Conservation (phyloP, 441 rosid species). For the Pelargonium hybrid region DNA sequence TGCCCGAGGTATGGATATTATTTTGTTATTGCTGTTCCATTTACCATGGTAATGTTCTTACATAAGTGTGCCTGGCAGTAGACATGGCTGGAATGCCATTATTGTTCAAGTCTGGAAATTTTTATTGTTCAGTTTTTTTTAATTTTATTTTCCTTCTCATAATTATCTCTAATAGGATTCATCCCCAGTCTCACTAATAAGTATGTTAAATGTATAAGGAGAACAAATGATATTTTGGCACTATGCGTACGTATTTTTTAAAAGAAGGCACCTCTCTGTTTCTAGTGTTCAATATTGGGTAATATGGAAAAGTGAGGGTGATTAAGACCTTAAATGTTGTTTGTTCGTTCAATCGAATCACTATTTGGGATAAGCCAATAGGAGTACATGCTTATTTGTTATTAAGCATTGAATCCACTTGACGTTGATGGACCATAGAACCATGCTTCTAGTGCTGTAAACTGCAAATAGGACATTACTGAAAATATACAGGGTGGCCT, state of each 20-base stretch:
- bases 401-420: background rate
- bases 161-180: background rate
- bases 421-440: background rate
- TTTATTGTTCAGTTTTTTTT: too few species aligned
- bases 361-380: background rate
- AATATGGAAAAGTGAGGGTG: background rate
- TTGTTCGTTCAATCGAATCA: background rate
- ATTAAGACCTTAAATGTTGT: background rate
- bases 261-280: background rate
- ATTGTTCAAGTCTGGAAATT: background rate
- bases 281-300: background rate
- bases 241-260: background rate
- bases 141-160: background rate
- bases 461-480: background rate
- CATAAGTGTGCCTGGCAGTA: slow-evolving; percentile 2
- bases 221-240: background rate
- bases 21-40: background rate
- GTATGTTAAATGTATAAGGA: background rate
- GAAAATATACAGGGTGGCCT: background rate
- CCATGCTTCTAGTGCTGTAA: background rate
- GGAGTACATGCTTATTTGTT: too few species aligned
- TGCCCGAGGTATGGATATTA: slow-evolving; percentile 69
- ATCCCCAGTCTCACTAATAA: background rate
- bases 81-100: background rate
- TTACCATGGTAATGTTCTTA: background rate